Percentiles rank a stretch among this genome's conserved stretches.
Evolutionary conservation across 768 basidiomycete species (phyloP).

Genomic region (Boletus bicolor): DNA sequence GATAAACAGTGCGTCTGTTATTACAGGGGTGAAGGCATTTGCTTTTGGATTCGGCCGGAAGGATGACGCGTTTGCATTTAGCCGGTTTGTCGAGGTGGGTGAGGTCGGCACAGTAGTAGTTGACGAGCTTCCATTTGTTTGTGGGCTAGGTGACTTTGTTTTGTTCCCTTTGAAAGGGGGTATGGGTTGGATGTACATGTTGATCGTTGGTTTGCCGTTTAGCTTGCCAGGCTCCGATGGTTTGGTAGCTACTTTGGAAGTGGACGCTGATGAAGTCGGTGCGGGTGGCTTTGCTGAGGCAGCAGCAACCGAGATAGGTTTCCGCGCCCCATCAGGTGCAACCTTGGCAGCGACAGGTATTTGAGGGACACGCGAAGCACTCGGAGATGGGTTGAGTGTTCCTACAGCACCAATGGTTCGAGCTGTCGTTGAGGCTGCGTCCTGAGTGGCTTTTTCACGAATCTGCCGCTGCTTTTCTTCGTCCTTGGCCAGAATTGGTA

Average conservation of each 20-base stretch:
- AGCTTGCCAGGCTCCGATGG: slow-evolving; percentile 31
- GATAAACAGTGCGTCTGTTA: slow-evolving; percentile 12
- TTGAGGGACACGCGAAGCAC: slow-evolving; percentile 43
- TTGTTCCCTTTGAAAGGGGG: slow-evolving; percentile 83
- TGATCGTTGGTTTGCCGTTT: slow-evolving; percentile 47
- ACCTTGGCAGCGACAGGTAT: slow-evolving; percentile 30
- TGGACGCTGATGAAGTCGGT: slow-evolving; percentile 28
- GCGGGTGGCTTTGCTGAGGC: slow-evolving; percentile 27
- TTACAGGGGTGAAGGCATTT: slow-evolving; percentile 68
- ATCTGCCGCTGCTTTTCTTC: slow-evolving; percentile 86
- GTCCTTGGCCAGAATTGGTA: slow-evolving; percentile 90
- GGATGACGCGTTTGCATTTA: slow-evolving; percentile 88
- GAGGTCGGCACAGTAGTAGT: slow-evolving; percentile 43
- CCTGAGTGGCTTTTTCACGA: slow-evolving; percentile 68
- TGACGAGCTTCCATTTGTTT: slow-evolving; percentile 31
- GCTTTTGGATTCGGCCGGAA: slow-evolving; percentile 89
- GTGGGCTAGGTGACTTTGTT: slow-evolving; percentile 31
- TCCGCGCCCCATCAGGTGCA: slow-evolving; percentile 27
- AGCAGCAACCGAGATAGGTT: slow-evolving; percentile 25
- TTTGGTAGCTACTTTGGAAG: slow-evolving; percentile 32
- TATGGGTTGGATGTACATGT: slow-evolving; percentile 85
- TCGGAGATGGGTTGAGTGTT: slow-evolving; percentile 40
- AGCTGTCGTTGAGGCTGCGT: slow-evolving; percentile 63
- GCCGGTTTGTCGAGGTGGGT: slow-evolving; percentile 55
- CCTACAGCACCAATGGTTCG: slow-evolving; percentile 63